Evolutionary conservation across 2,329 filamentous ascomycete genomes (phyloP), one percentile per base, ranked within the genome.

Genomic region (Monosporascus ibericus): DNA sequence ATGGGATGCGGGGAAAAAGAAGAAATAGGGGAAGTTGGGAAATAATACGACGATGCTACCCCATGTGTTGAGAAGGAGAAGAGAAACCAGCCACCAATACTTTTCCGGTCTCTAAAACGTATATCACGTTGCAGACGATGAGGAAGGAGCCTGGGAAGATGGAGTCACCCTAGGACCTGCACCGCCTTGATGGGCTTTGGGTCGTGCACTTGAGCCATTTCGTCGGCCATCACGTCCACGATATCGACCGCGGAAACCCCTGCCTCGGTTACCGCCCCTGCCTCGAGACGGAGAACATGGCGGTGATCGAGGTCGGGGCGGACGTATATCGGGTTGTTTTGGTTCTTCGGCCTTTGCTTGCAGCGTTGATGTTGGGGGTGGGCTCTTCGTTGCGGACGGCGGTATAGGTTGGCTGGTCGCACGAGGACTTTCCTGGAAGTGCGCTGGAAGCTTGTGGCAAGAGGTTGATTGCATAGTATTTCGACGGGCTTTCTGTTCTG

Each of bases 381-480:
- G 25, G 20, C 17, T 24, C 30, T 15, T 53, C 48, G 48, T 47
- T 24, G 52, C 55, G n/a, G 56, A 49, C 18, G 55, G 55, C 24
- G 59, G 59, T 11, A 58, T 44, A 11, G 62, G 61, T 46, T 66
- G 64, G 49, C 63, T 65, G 30, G 60, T 55, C 20, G 60, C 63
- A 18, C 63, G 63, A 27, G 60, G 62, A 47, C 62, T 66, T 22
- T 48, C 54, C 30, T 60, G 57, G n/a, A 59, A 55, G 52, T 57
- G 47, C 2, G 55, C 24, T 3, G 55, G 49, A 14, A 57, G 54
- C 4, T 65, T 63, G 2, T 63, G 57, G 47, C 61, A 66, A 53
- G 62, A 64, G 49, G 62, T 49, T 17, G 59, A 63, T 39, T 66
- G 62, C 36, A 62, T 54, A 20, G 63, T 65, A 27, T 65, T 66